A percentile compares a stretch with the other conserved stretches of the same genome.
Evolutionary conservation across 495 filamentous ascomycete species (phyloP).

Genomic region (Monascus purpureus): DNA sequence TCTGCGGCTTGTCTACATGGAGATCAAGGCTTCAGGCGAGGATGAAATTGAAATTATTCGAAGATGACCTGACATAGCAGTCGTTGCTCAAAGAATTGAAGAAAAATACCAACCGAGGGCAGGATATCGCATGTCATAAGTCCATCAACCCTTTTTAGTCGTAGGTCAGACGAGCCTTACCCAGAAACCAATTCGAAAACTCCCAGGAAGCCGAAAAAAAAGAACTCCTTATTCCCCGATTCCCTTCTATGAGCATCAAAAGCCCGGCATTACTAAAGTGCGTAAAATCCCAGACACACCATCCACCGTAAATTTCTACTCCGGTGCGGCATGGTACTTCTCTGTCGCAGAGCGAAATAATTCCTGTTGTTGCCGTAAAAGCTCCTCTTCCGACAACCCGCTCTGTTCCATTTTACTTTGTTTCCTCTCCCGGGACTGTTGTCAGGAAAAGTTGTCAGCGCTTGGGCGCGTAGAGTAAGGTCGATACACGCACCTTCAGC

Average conservation of each 20-base stretch:
- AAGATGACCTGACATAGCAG: too few relatives aligned
- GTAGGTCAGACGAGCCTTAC: too few relatives aligned
- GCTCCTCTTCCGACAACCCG: conserved; percentile 76
- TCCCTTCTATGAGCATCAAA: conserved; percentile 21
- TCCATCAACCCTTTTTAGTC: too few relatives aligned
- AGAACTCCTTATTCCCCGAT: conserved; percentile 13
- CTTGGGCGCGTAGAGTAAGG: background rate
- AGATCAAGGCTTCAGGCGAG: too few relatives aligned
- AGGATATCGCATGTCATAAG: too few relatives aligned
- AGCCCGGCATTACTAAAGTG: background rate
- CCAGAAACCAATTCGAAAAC: too few relatives aligned
- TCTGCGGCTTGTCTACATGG: too few relatives aligned
- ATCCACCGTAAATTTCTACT: conserved; percentile 10
- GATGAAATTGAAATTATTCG: too few relatives aligned
- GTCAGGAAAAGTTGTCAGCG: conserved; percentile 3
- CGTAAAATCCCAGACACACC: too few relatives aligned
- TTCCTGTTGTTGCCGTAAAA: conserved; percentile 77
- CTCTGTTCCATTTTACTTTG: conserved; percentile 92
- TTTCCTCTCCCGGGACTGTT: conserved; percentile 85
- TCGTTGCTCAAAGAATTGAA: too few relatives aligned
- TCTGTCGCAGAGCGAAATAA: conserved; percentile 73
- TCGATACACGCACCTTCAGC: conserved; percentile 51
- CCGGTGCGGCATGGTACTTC: conserved; percentile 48
- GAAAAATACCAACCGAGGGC: too few relatives aligned
- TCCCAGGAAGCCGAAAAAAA: conserved; percentile 1